A percentile compares a stretch with the other conserved stretches of the same genome.
Evolutionary conservation across 1,139 yeast genomes (phyloP).

Genomic region (Debaryomyces coudertii): DNA sequence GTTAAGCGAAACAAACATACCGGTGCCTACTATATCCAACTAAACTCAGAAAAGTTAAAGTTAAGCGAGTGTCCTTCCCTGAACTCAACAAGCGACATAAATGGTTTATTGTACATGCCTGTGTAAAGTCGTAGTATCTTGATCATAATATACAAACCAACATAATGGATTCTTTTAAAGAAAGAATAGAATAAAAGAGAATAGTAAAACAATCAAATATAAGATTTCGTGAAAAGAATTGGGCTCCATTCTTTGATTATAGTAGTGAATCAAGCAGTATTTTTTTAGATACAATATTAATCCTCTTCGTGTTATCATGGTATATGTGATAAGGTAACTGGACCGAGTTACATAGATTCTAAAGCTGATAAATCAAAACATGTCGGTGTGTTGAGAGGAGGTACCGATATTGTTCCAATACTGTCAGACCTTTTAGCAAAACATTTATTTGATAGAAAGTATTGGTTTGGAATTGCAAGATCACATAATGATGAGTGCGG

Average conservation of each 20-base stretch:
- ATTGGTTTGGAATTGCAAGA: slow-evolving; percentile 22
- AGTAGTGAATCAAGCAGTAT: slow-evolving; percentile 14
- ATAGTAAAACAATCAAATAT: no score
- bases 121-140: no score
- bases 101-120: no score
- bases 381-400: slow-evolving; percentile 24
- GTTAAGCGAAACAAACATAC: no score
- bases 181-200: no score
- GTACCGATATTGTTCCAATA: slow-evolving; percentile 19
- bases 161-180: no score
- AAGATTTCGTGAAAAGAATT: slow-evolving; percentile 19
- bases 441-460: slow-evolving; percentile 10
- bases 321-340: slow-evolving; percentile 18
- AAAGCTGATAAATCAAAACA: slow-evolving; percentile 16
- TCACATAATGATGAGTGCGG: slow-evolving; percentile 19
- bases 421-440: slow-evolving; percentile 7
- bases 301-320: slow-evolving; percentile 22
- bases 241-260: slow-evolving; percentile 20
- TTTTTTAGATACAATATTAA: slow-evolving; percentile 24
- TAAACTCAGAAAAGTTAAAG: no score
- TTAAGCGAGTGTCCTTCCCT: no score
- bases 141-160: no score
- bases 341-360: slow-evolving; percentile 17
- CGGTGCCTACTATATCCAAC: no score
- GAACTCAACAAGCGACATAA: no score